A percentile compares a stretch with the other conserved stretches of the same genome.
Evolutionary conservation across 2,329 filamentous ascomycete genomes (phyloP).

Genomic region (Colletotrichum endophyticum): DNA sequence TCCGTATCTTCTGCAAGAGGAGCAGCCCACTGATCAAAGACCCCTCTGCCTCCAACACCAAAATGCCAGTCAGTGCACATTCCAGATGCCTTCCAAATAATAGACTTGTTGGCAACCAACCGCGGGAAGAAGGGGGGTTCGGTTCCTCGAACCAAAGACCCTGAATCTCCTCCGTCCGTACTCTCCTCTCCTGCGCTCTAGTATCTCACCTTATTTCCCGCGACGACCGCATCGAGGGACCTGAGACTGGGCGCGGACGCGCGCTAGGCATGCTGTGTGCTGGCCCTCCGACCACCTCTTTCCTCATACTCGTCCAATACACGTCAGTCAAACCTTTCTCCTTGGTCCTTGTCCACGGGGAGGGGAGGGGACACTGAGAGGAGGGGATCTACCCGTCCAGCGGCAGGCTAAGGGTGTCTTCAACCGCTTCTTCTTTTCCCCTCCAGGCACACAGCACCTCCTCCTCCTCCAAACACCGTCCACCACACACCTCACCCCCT

Average conservation of each 20-base stretch:
- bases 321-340: conserved; percentile 1
- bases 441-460: neutral
- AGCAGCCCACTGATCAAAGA: neutral
- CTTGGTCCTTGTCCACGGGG: neutral
- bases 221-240: neutral
- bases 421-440: neutral
- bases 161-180: neutral
- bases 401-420: neutral
- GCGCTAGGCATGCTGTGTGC: neutral
- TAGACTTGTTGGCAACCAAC: neutral
- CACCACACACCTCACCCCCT: neutral
- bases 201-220: neutral
- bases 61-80: neutral
- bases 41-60: neutral
- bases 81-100: neutral
- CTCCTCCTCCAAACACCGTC: neutral
- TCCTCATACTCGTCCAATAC: neutral
- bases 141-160: neutral
- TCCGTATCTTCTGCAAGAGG: neutral
- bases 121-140: neutral
- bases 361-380: neutral
- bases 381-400: conserved; percentile 4
- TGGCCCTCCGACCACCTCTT: neutral
- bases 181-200: neutral
- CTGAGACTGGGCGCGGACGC: neutral